Evolutionary conservation across 768 basidiomycete genomes (phyloP), one percentile per base, ranked within the genome.

Genomic region (Panus rudis): DNA sequence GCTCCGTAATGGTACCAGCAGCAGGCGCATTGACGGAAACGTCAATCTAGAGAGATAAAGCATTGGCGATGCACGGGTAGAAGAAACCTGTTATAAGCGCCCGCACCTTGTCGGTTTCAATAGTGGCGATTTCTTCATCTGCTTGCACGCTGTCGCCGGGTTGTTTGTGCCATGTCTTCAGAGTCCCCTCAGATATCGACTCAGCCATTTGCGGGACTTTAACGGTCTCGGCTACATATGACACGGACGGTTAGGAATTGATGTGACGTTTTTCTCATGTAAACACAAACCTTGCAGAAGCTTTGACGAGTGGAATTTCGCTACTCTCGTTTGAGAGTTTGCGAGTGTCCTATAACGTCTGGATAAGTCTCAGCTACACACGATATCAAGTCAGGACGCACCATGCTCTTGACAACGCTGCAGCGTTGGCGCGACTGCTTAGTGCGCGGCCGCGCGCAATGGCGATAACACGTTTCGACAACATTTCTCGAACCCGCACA

Each of bases 171-270:
- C 92, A 99, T 21, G 86, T 73, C 68, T 92, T 96, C 40, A 99
- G 72, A 4, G 94, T 98, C 26, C 94, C 94, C 64, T 99, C 94
- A 27, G 90, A 89, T 65, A 98, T 97, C 48, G 93, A 97, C 63
- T 97, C 93, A 21, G 94, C 90, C 91, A 97, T 94, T 64, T 92
- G 87, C 14, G 92, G 92, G 28, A 97, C 92, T 69, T 94, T 91
- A 51, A 97, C 77, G 43, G 84, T 90, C 67, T 93, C 86, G 45
- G 81, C 84, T 86, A 49, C n/a, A 52, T 13, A 34, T 33, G 32
- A 39, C 42, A 14, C 25, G 16, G 25, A 49, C 40, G 45, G 43
- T 19, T 21, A 35, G 33, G n/a, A 37, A 39, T 40, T 20, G 22
- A 42, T 42, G 23, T 39, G 37, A 42, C n/a, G 39, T 40, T 51